Percentiles rank a stretch among this genome's conserved stretches.
phyloP scores from a whole-genome alignment of 1,284 basidiomycete species.

The Trichosporon asahii region DNA sequence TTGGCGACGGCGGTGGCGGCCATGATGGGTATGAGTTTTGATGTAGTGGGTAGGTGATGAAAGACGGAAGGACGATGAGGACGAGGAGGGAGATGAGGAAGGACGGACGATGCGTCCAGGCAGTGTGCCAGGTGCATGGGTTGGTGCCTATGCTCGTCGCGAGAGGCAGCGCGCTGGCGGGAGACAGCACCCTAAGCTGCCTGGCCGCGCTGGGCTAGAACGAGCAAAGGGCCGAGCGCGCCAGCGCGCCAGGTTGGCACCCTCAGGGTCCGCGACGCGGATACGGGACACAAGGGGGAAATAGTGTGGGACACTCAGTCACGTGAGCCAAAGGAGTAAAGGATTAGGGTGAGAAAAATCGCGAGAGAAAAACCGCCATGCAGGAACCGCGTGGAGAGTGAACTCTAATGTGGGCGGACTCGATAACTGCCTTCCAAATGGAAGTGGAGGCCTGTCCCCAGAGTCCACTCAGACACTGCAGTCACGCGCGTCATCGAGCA shows the following conservation, averaged over 20 bases:
- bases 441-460: neutral
- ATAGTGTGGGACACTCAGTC: neutral
- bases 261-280: slow-evolving; percentile 9
- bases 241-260: slow-evolving; percentile 10
- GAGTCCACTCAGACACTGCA: neutral
- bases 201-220: neutral
- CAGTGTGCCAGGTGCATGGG: neutral
- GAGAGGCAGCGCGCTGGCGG: slow-evolving; percentile 4
- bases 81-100: slow-evolving; percentile 9
- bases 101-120: neutral
- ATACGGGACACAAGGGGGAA: slow-evolving; percentile 7
- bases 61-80: slow-evolving; percentile 3
- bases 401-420: neutral
- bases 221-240: neutral
- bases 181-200: neutral
- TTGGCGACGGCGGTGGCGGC: slow-evolving; percentile 31
- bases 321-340: neutral
- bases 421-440: neutral
- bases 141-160: slow-evolving; percentile 11
- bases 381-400: neutral
- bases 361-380: neutral
- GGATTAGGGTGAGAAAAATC: neutral
- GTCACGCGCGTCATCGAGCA: neutral
- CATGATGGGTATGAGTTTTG: slow-evolving; percentile 26
- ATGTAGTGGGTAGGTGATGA: slow-evolving; percentile 6